Evolutionary conservation across 2,329 filamentous ascomycete genomes (phyloP).

Genomic region (Pseudogymnoascus sp.): DNA sequence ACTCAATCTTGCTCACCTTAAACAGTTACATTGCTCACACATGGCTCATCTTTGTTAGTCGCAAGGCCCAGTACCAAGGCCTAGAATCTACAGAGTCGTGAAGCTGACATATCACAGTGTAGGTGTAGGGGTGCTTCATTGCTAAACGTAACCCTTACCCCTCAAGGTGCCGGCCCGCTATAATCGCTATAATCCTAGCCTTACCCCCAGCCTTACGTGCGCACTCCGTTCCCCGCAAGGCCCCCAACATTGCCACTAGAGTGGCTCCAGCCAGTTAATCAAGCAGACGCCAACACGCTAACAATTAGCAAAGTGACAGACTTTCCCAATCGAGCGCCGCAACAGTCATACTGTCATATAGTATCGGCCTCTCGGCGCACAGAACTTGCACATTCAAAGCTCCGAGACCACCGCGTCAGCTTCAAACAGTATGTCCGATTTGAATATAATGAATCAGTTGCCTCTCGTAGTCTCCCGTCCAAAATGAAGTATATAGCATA

Average conservation of each 20-base stretch:
- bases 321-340: neutral
- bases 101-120: constrained; percentile 1
- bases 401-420: neutral
- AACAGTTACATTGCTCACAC: neutral
- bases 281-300: neutral
- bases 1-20: neutral
- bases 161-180: neutral
- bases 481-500: neutral
- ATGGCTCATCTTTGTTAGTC: neutral
- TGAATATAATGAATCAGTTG: neutral
- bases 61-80: neutral
- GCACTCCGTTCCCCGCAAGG: neutral
- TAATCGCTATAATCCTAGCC: neutral
- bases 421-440: too few relatives aligned
- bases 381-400: neutral
- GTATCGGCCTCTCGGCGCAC: neutral
- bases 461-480: neutral
- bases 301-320: neutral
- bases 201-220: too few relatives aligned
- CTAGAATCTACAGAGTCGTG: neutral
- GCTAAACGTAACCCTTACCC: neutral
- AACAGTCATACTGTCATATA: too few relatives aligned
- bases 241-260: neutral
- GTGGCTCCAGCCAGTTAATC: neutral
- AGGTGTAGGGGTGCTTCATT: neutral